Percentiles rank a stretch among this genome's conserved stretches.
Conservation (phyloP, 2,329 filamentous ascomycete species). For the Aureobasidium sp. region DNA sequence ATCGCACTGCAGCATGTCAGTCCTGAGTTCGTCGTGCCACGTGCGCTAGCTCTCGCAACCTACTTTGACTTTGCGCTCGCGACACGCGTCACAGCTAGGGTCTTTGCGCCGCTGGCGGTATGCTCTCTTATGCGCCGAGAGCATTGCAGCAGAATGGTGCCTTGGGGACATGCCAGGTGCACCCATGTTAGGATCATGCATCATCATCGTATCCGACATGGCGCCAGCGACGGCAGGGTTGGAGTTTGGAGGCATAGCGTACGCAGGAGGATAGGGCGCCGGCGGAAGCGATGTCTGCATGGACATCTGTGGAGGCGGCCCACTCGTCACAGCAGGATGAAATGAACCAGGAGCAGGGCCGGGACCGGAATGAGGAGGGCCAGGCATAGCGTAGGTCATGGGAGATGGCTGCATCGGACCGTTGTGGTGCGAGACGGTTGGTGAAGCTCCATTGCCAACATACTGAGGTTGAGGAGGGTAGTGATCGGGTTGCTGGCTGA, state of each 20-base stretch:
- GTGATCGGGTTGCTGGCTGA: slow-evolving; percentile 13
- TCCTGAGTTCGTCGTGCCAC: not conserved
- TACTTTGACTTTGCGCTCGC: slow-evolving; percentile 69
- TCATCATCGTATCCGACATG: slow-evolving; percentile 14
- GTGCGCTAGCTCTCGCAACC: not conserved
- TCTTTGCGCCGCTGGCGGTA: slow-evolving; percentile 95
- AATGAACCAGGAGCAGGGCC: not conserved
- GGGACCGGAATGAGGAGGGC: not conserved
- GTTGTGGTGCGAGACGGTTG: slow-evolving; percentile 8
- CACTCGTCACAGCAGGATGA: slow-evolving; percentile 2
- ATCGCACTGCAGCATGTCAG: slow-evolving; percentile 59
- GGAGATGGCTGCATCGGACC: slow-evolving; percentile 11
- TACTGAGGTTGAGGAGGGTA: slow-evolving; percentile 8
- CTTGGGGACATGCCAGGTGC: slow-evolving; percentile 31
- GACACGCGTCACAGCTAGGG: slow-evolving; percentile 93
- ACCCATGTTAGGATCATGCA: slow-evolving; percentile 11
- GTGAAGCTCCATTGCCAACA: slow-evolving; percentile 8
- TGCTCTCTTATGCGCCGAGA: slow-evolving; percentile 79
- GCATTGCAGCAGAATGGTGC: slow-evolving; percentile 40
- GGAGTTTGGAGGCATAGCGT: not conserved
- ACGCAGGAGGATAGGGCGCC: slow-evolving; percentile 11
- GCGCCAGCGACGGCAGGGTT: not conserved
- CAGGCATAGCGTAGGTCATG: slow-evolving; percentile 8
- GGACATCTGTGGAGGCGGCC: slow-evolving; percentile 1
- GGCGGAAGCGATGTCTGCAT: slow-evolving; percentile 9